Evolutionary conservation across 768 basidiomycete genomes (phyloP), one percentile per base, ranked within the genome.

Genomic region (Thelephora aurantiotincta): DNA sequence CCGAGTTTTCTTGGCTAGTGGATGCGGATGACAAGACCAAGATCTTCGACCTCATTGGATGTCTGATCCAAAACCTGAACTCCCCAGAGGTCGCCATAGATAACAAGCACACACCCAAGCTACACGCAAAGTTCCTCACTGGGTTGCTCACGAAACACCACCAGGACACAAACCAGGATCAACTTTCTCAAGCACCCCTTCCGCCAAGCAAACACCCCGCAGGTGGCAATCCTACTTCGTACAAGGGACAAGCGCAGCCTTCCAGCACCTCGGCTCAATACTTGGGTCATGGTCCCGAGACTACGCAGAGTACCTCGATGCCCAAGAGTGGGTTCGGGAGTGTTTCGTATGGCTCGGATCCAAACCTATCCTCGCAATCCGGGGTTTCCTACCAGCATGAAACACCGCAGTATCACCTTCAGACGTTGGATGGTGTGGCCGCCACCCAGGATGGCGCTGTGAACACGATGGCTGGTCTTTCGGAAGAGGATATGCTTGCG

Each of bases 91-190:
- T 87, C 44, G 81, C 85, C 13, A 83, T 88, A 44, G 86, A 89
- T 55, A 82, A 84, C 54, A 73, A 80, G 12, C 86, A 89, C 57
- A 85, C 83, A 0, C 86, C 84, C 1, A 80, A 77, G 53, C 67
- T 88, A 33, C 86, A 88, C 55, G 82, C 86, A 11, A 76, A 83
- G 12, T 89, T 89, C 69, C 71, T 89, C 6, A 76, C 80, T 0
- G 70, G 78, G n/a, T 65, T 88, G 22, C 66, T 89, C 16, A 74
- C 76, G 26, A 74, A 73, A 48, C 77, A 85, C 58, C 75, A 78
- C n/a, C 73, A 72, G 45, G 81, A 83, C 52, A 78, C 80, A 14
- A 71, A 72, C n/a, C 69, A 77, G 13, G 66, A 69, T 19, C 57
- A 70, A 35, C 78, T 75, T 46, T 68, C 74, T 0, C 67, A 68